These are phyloP conservation scores for Stipa capillata DNA, from an alignment of 176 grass and related monocot genomes.

Conservation along the genomic window DNA sequence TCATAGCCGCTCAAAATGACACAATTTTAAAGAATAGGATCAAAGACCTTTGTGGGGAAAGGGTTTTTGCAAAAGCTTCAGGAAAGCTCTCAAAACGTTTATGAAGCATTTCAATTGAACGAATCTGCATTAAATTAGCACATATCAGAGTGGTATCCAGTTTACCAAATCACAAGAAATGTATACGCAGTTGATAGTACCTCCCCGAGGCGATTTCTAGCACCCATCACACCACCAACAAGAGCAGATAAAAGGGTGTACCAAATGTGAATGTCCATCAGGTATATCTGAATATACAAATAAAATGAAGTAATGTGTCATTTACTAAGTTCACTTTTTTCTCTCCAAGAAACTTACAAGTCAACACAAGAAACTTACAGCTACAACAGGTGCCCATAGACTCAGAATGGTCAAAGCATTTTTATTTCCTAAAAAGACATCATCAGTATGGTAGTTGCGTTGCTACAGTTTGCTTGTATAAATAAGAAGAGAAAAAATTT, in stretches of 20 bases:
- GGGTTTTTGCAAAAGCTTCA: slow-evolving; percentile 78
- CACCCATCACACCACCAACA: slow-evolving; percentile 92
- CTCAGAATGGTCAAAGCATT: slow-evolving; percentile 95
- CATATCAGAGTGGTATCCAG: not conserved
- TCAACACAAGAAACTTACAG: slow-evolving; percentile 54
- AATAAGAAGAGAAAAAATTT: not conserved
- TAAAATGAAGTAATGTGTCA: not conserved
- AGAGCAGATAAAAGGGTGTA: slow-evolving; percentile 86
- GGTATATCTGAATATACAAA: slow-evolving; percentile 63
- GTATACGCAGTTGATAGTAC: slow-evolving; percentile 20
- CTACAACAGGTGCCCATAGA: slow-evolving; percentile 85
- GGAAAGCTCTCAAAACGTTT: slow-evolving; percentile 99
- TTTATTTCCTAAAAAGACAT: slow-evolving; percentile 60
- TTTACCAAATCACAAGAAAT: slow-evolving; percentile 9
- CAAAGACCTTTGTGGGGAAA: slow-evolving; percentile 61
- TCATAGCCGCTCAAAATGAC: not conserved
- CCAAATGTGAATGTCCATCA: slow-evolving; percentile 98
- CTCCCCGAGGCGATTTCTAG: slow-evolving; percentile 88
- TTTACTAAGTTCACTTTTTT: not conserved
- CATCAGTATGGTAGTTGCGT: slow-evolving; percentile 3
- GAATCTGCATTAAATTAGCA: slow-evolving; percentile 59
- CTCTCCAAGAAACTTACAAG: not conserved
- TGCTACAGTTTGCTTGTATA: not conserved
- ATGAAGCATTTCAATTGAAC: slow-evolving; percentile 94
- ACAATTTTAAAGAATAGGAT: not conserved